Conservation (phyloP, 352 stramenopile species). For the Thraustotheca clavata region DNA sequence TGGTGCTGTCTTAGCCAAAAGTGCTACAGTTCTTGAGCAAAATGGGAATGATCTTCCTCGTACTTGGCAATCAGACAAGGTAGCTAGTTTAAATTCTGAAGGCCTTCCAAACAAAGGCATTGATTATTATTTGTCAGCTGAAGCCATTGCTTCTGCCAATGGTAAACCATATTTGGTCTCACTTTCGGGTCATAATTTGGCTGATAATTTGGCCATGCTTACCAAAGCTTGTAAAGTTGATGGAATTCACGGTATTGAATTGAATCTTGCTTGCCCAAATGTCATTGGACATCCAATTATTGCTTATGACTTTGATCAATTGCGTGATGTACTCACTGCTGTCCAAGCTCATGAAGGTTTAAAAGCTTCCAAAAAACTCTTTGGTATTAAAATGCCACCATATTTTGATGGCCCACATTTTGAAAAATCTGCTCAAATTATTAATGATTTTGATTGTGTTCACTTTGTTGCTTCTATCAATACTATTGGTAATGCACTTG, state of each 20-base stretch:
- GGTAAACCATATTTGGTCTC: slow-evolving; percentile 66
- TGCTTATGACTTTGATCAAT: slow-evolving; percentile 71
- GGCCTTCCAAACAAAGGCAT: slow-evolving; percentile 71
- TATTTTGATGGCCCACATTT: slow-evolving; percentile 70
- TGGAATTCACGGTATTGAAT: slow-evolving; percentile 35
- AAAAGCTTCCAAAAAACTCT: slow-evolving; percentile 23
- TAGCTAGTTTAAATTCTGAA: slow-evolving; percentile 53
- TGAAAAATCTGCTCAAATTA: slow-evolving; percentile 38
- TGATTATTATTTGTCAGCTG: slow-evolving; percentile 54
- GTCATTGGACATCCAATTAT: slow-evolving; percentile 72
- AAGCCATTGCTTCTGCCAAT: slow-evolving; percentile 42
- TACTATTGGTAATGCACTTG: slow-evolving; percentile 60
- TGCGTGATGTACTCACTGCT: slow-evolving; percentile 40
- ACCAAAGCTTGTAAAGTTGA: slow-evolving; percentile 21
- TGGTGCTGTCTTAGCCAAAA: slow-evolving; percentile 56
- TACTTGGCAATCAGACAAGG: slow-evolving; percentile 33
- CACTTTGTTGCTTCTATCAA: slow-evolving; percentile 57
- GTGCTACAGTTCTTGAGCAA: slow-evolving; percentile 41
- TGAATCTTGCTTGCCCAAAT: slow-evolving; percentile 76
- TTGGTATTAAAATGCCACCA: slow-evolving; percentile 66
- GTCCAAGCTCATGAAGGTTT: slow-evolving; percentile 15
- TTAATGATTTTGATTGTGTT: slow-evolving; percentile 48
- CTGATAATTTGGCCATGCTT: slow-evolving; percentile 66
- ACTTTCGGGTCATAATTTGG: slow-evolving; percentile 49
- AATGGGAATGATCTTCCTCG: slow-evolving; percentile 49